Conservation (phyloP, 179 eudicot genomes). For the Beta corolliflora region DNA sequence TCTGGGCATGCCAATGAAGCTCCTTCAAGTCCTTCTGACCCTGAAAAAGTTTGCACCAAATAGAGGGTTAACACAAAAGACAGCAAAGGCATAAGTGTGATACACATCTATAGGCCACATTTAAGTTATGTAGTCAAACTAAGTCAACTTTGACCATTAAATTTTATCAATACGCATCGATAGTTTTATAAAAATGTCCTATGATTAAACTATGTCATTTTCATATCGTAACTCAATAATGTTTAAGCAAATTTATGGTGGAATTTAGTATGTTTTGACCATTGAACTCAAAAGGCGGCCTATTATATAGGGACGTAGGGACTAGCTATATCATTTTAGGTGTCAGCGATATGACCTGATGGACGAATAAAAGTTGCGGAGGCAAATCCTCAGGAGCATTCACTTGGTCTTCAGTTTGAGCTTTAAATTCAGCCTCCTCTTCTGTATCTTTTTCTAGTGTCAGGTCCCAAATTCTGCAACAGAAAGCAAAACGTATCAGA, state of each 20-base stretch:
- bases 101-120: too few species aligned
- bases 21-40: conserved; percentile 97
- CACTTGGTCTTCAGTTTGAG: conserved; percentile 64
- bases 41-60: conserved; percentile 36
- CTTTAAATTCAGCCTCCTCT: conserved; percentile 94
- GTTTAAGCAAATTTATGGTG: too few species aligned
- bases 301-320: not conserved
- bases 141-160: too few species aligned
- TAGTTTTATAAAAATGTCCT: too few species aligned
- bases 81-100: not conserved
- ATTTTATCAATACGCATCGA: too few species aligned
- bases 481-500: not conserved
- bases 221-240: too few species aligned
- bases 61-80: not conserved
- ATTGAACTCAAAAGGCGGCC: not conserved
- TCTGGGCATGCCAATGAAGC: conserved; percentile 93
- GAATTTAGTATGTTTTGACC: too few species aligned
- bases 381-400: conserved; percentile 87
- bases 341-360: conserved; percentile 58
- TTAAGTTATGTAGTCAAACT: too few species aligned
- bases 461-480: conserved; percentile 82
- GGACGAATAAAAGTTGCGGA: conserved; percentile 92
- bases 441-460: conserved; percentile 91
- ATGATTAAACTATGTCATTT: too few species aligned
- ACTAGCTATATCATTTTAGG: too few species aligned